These are phyloP conservation scores for Ilex aquifolium DNA, from an alignment of 257 asterid species.

Conservation along the genomic window DNA sequence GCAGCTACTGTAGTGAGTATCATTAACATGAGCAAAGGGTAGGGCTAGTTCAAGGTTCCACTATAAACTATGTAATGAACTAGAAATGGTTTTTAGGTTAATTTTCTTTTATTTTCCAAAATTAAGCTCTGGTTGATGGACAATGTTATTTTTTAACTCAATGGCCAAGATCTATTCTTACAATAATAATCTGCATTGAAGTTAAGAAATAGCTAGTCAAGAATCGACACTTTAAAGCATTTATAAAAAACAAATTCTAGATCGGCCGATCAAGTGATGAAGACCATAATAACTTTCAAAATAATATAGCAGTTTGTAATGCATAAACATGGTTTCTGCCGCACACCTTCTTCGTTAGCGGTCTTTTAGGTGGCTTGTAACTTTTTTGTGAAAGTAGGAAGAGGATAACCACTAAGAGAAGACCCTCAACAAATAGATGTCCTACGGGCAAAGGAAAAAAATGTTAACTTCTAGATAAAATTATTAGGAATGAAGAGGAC, in stretches of 20 bases:
- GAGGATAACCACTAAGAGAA: conserved; percentile 78
- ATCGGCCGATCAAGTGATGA: not conserved
- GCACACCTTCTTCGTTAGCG: conserved; percentile 73
- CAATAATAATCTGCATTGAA: no score
- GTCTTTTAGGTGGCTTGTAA: conserved; percentile 97
- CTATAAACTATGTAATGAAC: no score
- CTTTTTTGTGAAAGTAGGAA: conserved; percentile 82
- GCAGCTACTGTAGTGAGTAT: no score
- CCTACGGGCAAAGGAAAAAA: conserved; percentile 43
- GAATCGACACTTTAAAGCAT: not conserved
- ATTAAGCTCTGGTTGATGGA: no score
- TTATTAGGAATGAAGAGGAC: not conserved
- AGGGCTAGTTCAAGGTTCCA: no score
- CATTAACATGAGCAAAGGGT: no score
- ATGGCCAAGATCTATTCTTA: no score
- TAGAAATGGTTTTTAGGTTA: no score
- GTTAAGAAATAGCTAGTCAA: no score
- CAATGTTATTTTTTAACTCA: no score
- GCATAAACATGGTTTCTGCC: not conserved
- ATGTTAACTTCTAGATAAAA: not conserved
- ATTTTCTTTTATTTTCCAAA: no score
- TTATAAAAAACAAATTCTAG: not conserved
- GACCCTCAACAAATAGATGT: conserved; percentile 89
- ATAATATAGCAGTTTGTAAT: no score
- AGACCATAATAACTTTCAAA: not conserved